Evolutionary conservation across 129 eudicot species (phyloP).

Genomic region (Helianthus annuus): HanXRQr2.0-SUNRISE NC_035436.2:199470611-199471110

Average conservation of each 20-base stretch:
- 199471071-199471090: slow-evolving; percentile 60
- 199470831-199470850: not conserved
- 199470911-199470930: slow-evolving; percentile 57
- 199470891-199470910: slow-evolving; percentile 91
- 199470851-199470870: not conserved
- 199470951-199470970: not conserved
- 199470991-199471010: not conserved
- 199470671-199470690: slow-evolving; percentile 82
- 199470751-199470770: not conserved
- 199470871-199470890: slow-evolving; percentile 82
- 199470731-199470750: slow-evolving; percentile 6
- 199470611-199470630: slow-evolving; percentile 97
- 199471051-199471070: slow-evolving; percentile 58
- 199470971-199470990: not conserved
- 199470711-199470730: not conserved
- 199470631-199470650: slow-evolving; percentile 92
- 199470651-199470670: slow-evolving; percentile 83
- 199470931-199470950: slow-evolving; percentile 54
- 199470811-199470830: not conserved
- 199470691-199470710: slow-evolving; percentile 69
- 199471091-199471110: slow-evolving; percentile 67
- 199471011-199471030: not conserved
- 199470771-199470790: not conserved
- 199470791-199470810: not conserved
- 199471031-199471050: not conserved